phyloP scores from a whole-genome alignment of 768 basidiomycete genomes.

The Boletus rex-veris region DNA sequence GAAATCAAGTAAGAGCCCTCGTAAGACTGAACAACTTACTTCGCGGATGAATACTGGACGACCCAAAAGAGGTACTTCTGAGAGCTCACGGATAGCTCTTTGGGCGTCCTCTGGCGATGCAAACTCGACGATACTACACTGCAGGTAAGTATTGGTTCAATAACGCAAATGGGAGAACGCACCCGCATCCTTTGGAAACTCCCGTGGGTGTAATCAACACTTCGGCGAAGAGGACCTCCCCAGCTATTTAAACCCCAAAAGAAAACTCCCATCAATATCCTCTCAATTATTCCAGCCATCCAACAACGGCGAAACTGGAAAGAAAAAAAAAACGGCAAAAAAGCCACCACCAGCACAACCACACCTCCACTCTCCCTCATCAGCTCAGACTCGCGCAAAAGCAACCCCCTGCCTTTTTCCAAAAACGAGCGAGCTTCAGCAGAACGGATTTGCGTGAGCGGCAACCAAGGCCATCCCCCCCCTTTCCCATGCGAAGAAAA shows the following conservation, averaged over 20 bases:
- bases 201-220: constrained; percentile 95
- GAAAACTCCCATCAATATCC: constrained; percentile 95
- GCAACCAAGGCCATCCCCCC: constrained; percentile 27
- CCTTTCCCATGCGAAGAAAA: constrained; percentile 44
- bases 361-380: constrained; percentile 34
- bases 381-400: constrained; percentile 34
- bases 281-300: constrained; percentile 59
- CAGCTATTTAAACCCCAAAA: constrained; percentile 88
- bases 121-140: constrained; percentile 88
- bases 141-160: constrained; percentile 10
- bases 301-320: constrained; percentile 42
- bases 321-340: constrained; percentile 36
- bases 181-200: constrained; percentile 99
- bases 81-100: constrained; percentile 84
- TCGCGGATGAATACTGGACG: constrained; percentile 96
- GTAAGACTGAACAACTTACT: constrained; percentile 42
- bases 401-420: constrained; percentile 31
- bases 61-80: constrained; percentile 86
- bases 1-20: background rate
- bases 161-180: constrained; percentile 33
- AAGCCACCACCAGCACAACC: constrained; percentile 32
- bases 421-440: constrained; percentile 34
- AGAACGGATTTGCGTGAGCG: constrained; percentile 33
- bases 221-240: constrained; percentile 99
- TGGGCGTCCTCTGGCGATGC: constrained; percentile 86